Evolutionary conservation across 2,329 filamentous ascomycete genomes (phyloP), one percentile per base, ranked within the genome.

Genomic region (Coleophoma crateriformis): DNA sequence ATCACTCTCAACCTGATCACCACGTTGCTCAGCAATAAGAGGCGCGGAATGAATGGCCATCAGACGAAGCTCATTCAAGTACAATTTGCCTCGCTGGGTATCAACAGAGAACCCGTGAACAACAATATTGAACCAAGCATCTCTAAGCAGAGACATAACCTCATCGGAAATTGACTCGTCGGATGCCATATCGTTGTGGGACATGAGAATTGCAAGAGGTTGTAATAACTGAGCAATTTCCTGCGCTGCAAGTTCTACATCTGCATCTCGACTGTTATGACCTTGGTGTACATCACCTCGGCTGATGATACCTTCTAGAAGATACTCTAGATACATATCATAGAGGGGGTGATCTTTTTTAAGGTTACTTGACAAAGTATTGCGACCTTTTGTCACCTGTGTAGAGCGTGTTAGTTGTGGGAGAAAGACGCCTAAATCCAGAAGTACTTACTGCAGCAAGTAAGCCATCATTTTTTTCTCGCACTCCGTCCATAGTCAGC

Each of bases 41-140:
- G 94, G 88, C 27, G 88, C 85, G 12, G 91, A 96, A 67, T 96
- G 85, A 46, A 90, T 82, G 2, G 95, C 92, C 64, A 99, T 84
- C 34, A 88, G 76, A 20, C 88, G 83, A 17, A 99, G 76, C 63
- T 96, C 90, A 50, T 85, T 78, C 45, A 84, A 69, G 60, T 95
- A 82, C 57, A 81, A 80, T 64, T 84, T 85, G 15, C 85, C 88
- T 48, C 87, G 80, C 14, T 84, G 79, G 0, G 90, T 92, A 14
- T 79, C 79, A 11, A 86, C 76, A 10, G 84, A 85, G 64, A 97
- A 95, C 4, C 91, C 94, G 66, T 99, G 94, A 1, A 96, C 87
- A 19, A 91, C 88, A 54, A 97, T 90, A 62, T 99, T 99, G 71
- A 96, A 97, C 94, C 94, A 99, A 5, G 90, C 89, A 73, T 99